A percentile compares a stretch with the other conserved stretches of the same genome.
These are phyloP conservation scores for Erigeron canadensis DNA, from an alignment of 129 eudicot genomes.

Conservation along the genomic window DNA sequence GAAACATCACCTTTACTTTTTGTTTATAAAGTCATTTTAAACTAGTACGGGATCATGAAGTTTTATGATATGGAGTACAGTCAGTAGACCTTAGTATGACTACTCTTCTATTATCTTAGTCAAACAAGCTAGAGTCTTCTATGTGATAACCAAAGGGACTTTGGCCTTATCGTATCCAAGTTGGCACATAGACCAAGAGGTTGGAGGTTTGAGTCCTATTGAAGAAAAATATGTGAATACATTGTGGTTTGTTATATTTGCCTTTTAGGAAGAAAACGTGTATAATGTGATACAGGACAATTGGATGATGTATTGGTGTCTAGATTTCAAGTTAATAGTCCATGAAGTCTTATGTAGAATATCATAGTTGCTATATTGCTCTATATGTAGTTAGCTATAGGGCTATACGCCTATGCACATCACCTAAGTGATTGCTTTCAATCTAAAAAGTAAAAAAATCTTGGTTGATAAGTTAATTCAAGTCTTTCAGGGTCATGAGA, in stretches of 20 bases:
- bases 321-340: background rate
- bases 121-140: slow-evolving; percentile 10
- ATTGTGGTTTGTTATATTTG: too few species aligned
- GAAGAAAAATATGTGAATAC: too few species aligned
- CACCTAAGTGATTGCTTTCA: background rate
- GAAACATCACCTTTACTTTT: background rate
- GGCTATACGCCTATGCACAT: too few species aligned
- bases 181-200: too few species aligned
- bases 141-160: too few species aligned
- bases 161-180: too few species aligned
- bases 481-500: background rate
- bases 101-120: background rate
- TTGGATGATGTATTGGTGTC: background rate
- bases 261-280: too few species aligned
- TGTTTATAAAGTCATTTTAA: background rate
- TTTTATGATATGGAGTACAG: background rate
- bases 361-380: background rate
- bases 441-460: background rate
- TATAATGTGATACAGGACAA: background rate
- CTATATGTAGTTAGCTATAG: background rate
- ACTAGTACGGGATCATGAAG: background rate
- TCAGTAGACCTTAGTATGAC: background rate
- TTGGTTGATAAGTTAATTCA: background rate
- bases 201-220: too few species aligned
- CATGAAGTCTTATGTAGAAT: background rate